Conservation (phyloP, 441 rosid genomes). For the Viola pubescens region DNA sequence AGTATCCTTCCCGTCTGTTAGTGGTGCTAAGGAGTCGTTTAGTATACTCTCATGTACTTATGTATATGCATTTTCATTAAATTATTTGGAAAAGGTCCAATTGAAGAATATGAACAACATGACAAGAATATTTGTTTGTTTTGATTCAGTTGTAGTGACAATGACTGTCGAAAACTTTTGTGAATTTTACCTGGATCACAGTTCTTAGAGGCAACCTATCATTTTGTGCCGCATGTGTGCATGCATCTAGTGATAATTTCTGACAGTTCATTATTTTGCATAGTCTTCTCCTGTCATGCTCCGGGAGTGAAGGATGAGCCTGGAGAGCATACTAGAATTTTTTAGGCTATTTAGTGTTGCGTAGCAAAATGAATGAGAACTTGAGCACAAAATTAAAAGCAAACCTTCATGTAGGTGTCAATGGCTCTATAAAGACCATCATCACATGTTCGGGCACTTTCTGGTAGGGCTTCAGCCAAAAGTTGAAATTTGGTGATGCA, state of each 20-base stretch:
- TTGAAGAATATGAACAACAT: not conserved
- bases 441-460: slow-evolving; percentile 51
- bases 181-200: slow-evolving; percentile 54
- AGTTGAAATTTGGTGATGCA: slow-evolving; percentile 67
- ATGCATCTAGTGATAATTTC: slow-evolving; percentile 76
- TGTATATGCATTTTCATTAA: not conserved
- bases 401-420: slow-evolving; percentile 80
- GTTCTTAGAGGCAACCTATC: slow-evolving; percentile 78
- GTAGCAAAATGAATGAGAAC: slow-evolving; percentile 1
- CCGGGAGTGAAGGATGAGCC: slow-evolving; percentile 64
- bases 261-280: slow-evolving; percentile 69
- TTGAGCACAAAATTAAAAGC: slow-evolving; percentile 6
- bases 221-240: slow-evolving; percentile 85
- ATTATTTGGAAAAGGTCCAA: not conserved
- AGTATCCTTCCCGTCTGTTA: too few species aligned
- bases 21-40: too few species aligned
- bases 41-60: not conserved
- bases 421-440: slow-evolving; percentile 90
- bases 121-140: not conserved
- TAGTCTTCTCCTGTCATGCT: slow-evolving; percentile 59
- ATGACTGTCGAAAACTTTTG: not conserved
- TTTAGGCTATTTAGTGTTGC: slow-evolving; percentile 2
- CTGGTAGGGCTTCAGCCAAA: slow-evolving; percentile 68
- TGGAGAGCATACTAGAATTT: slow-evolving; percentile 21
- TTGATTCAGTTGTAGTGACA: not conserved